These are phyloP conservation scores for Coemansia sp. DNA, from an alignment of 192 early-diverging fungal species.

Conservation along the genomic window DNA sequence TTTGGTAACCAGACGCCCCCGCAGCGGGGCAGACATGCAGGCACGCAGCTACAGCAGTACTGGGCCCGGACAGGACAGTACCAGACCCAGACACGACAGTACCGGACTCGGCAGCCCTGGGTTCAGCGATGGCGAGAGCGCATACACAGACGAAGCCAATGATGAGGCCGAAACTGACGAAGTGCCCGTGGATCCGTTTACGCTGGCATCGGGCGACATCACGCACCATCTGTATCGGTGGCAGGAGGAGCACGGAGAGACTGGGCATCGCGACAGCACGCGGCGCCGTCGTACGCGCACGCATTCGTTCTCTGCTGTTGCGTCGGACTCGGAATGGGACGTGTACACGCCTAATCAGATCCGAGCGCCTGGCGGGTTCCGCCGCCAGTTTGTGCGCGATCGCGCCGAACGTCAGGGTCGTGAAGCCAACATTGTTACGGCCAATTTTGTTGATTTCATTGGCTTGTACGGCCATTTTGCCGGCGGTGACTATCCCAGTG, in stretches of 20 bases:
- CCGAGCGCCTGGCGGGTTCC: constrained; percentile 82
- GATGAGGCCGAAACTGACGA: constrained; percentile 10
- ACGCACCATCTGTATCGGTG: constrained; percentile 90
- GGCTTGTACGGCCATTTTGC: constrained; percentile 92
- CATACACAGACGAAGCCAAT: constrained; percentile 16
- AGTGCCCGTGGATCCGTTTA: constrained; percentile 54
- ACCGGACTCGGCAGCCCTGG: constrained; percentile 8
- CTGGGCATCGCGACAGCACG: constrained; percentile 10
- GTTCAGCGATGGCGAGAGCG: constrained; percentile 24
- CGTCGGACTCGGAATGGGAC: constrained; percentile 60
- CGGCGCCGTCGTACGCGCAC: constrained; percentile 28
- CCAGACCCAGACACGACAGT: constrained; percentile 17
- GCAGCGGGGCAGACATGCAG: constrained; percentile 33
- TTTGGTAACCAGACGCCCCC: constrained; percentile 61
- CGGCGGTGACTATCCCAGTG: constrained; percentile 85
- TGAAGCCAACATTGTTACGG: constrained; percentile 68
- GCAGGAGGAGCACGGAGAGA: constrained; percentile 59
- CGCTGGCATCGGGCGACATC: constrained; percentile 70
- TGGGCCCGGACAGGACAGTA: constrained; percentile 19
- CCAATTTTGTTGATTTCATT: constrained; percentile 94
- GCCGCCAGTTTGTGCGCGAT: constrained; percentile 79
- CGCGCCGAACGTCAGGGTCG: constrained; percentile 67
- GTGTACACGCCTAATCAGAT: constrained; percentile 56
- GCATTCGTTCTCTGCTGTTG: constrained; percentile 44
- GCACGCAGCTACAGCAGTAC: constrained; percentile 40